Evolutionary conservation across 2,329 filamentous ascomycete species (phyloP).

Genomic region (Pestalotiopsis sp.): DNA sequence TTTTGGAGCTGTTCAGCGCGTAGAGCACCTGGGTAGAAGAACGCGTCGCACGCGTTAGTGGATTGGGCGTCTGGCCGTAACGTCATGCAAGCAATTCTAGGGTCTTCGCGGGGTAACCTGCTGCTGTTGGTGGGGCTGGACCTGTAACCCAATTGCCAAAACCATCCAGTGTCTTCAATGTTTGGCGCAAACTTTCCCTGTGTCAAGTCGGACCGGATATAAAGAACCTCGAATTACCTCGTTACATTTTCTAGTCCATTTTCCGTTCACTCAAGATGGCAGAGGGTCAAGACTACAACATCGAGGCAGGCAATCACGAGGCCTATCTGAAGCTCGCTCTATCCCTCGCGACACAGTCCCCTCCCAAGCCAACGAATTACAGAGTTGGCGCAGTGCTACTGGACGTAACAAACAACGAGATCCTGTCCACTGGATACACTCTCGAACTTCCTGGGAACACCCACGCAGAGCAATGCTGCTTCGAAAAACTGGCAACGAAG

Average conservation of each 20-base stretch:
- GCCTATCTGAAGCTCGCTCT: constrained; percentile 70
- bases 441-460: constrained; percentile 91
- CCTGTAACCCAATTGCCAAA: too few relatives aligned
- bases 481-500: constrained; percentile 67
- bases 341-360: constrained; percentile 73
- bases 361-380: constrained; percentile 88
- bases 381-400: constrained; percentile 91
- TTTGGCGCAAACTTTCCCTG: too few relatives aligned
- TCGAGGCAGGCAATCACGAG: constrained; percentile 42
- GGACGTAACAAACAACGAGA: constrained; percentile 50
- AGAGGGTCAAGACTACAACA: constrained; percentile 10
- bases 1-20: background rate
- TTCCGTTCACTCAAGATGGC: constrained; percentile 14
- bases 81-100: background rate
- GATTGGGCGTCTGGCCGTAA: background rate
- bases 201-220: too few relatives aligned
- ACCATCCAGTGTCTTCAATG: too few relatives aligned
- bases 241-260: background rate
- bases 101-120: constrained; percentile 14
- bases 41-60: background rate
- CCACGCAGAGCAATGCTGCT: constrained; percentile 91
- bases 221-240: too few relatives aligned
- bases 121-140: background rate
- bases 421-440: constrained; percentile 84
- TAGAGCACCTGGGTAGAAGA: background rate